Evolutionary conservation across 2,329 filamentous ascomycete species (phyloP), one percentile per base, ranked within the genome.

Genomic region (Rhytidhysteron rufulum): DNA sequence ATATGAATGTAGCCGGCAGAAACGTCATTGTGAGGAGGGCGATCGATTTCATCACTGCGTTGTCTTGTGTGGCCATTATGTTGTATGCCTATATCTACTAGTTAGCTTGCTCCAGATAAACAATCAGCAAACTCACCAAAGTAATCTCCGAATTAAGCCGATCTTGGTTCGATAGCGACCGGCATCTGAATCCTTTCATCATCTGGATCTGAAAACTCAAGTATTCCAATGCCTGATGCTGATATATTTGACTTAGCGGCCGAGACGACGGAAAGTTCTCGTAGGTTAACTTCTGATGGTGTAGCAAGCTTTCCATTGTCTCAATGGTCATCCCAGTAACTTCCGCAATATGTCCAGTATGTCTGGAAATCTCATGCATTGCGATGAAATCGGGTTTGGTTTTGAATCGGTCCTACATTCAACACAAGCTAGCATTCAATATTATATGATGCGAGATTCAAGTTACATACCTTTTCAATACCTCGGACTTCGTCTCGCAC

Each of bases 161-260:
- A n/a, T 31, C 29, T n/a, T n/a, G 29, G 29, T 31, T 31, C 5
- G 29, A 31, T n/a, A n/a, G n/a, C 9, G 29, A 31, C 13, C 29
- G 29, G n/a, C n/a, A 16, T n/a, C 29, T 31, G 9, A 31, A 16
- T 13, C 29, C 17, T 16, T 31, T 31, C 29, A 31, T 16, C 29
- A 31, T 31, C 17, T 31, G 29, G n/a, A 31, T 9, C 29, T 31
- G 29, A 31, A 31, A 31, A 16, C 29, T 31, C 29, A 31, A n/a
- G 17, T 31, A 31, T 31, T 31, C 13, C 9, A n/a, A 16, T 9
- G 29, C 29, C 17, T 31, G 29, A 13, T 31, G 5, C 17, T 16
- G 29, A 10, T 31, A 13, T 5, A 16, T 31, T 16, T 31, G n/a
- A 4, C 17, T 10, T 13, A 31, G 29, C 29, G 9, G 29, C n/a